phyloP scores from a whole-genome alignment of 2,329 filamentous ascomycete genomes.

The Claviceps citrina region DNA sequence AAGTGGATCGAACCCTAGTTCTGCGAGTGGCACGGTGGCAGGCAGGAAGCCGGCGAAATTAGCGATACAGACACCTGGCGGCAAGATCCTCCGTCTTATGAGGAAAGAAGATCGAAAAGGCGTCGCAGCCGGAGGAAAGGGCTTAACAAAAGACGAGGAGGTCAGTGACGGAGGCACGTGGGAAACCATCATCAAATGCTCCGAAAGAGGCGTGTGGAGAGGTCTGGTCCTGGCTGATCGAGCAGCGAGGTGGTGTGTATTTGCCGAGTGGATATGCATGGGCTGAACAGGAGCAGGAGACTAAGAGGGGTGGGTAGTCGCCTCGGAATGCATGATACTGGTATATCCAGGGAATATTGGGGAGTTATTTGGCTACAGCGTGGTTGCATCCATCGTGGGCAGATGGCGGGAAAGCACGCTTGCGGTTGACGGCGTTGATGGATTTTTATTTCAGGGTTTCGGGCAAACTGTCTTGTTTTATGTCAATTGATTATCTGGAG shows the following conservation, averaged over 20 bases:
- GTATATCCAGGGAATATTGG: too few relatives aligned
- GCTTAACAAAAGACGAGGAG: conserved; percentile 34
- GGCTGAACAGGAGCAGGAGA: conserved; percentile 12
- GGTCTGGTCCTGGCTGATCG: conserved; percentile 70
- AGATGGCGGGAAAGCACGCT: neutral
- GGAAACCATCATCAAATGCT: conserved; percentile 86
- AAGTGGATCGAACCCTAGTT: conserved; percentile 41
- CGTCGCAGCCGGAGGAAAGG: conserved; percentile 30
- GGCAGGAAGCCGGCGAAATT: conserved; percentile 82
- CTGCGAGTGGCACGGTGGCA: conserved; percentile 34
- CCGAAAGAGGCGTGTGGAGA: conserved; percentile 66
- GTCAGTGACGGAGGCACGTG: conserved; percentile 57
- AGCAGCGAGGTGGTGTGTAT: conserved; percentile 80
- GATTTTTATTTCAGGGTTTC: neutral
- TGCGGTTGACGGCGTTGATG: neutral
- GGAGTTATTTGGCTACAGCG: neutral
- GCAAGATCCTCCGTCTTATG: conserved; percentile 83
- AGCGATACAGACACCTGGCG: conserved; percentile 83
- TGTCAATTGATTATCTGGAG: neutral
- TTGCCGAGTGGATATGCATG: conserved; percentile 66
- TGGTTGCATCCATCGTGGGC: neutral
- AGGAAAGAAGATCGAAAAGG: conserved; percentile 57
- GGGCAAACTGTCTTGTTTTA: neutral
- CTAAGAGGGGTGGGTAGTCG: conserved; percentile 1
- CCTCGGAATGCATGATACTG: neutral